Evolutionary conservation across 805 yeast genomes (phyloP), one percentile per base, ranked within the genome.

Genomic region (Saccharomycopsis guyanensis): DNA sequence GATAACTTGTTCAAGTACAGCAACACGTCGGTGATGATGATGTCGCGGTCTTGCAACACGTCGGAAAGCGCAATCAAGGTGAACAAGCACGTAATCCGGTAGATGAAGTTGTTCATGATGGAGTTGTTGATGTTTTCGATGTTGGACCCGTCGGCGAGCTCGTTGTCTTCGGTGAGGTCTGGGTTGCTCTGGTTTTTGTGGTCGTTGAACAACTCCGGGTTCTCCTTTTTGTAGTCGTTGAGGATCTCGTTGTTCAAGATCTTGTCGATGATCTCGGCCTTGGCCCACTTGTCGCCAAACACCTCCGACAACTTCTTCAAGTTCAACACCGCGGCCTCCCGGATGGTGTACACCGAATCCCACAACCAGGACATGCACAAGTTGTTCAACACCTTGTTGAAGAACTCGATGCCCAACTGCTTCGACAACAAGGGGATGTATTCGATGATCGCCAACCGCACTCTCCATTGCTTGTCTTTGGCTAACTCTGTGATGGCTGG

Each of bases 401-500:
- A 93, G 59, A 91, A 88, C 24, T 86, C 80, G 44, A 85, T 89
- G 24, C 98, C 98, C 50, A 93, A 72, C 66, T 93, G 97, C 57
- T 85, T 84, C 5, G 97, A 97, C 55, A 93, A 71, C 53, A 91
- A 73, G 25, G 99, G 99, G 55, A 89, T 87, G 66, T 93, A 93
- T 63, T 93, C 95, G 59, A 93, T 93, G 52, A 93, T 93, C 8
- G 97, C 97, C 61, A 93, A 73, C 61, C 97, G 80, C 24, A 93
- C 97, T 60, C 99, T 80, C 99, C 99, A 93, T 60, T 89, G 91
- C 58, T 83, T 83, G 66, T 93, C 98, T 61, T 88, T 89, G 8
- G 98, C 97, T 55, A 93, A 73, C 55, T 91, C 96, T 8, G 95
- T 82, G 55, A 93, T 91, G 2, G 98, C 97, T 2, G 99, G 99